Conservation (phyloP, 768 basidiomycete genomes). For the Collybia nuda region DNA sequence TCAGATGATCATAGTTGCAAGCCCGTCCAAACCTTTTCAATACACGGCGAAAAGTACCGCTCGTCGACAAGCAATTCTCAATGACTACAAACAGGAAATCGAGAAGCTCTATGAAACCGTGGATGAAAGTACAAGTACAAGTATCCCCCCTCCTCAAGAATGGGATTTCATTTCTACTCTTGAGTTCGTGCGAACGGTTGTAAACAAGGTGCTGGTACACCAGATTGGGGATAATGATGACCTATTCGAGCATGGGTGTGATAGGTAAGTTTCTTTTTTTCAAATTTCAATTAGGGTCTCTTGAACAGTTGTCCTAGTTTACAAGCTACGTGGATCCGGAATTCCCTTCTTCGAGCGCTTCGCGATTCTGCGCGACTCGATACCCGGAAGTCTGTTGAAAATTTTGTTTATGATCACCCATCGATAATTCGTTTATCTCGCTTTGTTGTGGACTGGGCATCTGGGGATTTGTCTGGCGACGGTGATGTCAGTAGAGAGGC, state of each 20-base stretch:
- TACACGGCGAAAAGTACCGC: constrained; percentile 47
- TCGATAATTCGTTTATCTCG: constrained; percentile 14
- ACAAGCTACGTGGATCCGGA: not conserved
- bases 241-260: constrained; percentile 33
- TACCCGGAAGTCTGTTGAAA: constrained; percentile 18
- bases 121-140: not conserved
- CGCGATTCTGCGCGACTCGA: no score
- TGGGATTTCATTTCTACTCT: constrained; percentile 13
- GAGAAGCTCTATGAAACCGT: constrained; percentile 27
- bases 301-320: constrained; percentile 26
- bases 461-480: no score
- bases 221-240: constrained; percentile 18
- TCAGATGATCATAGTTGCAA: constrained; percentile 49
- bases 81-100: constrained; percentile 39
- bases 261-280: constrained; percentile 27
- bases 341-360: no score
- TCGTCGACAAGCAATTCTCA: constrained; percentile 36
- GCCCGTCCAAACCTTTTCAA: constrained; percentile 37
- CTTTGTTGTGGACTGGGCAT: no score
- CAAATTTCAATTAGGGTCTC: constrained; percentile 35
- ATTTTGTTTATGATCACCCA: constrained; percentile 47
- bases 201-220: constrained; percentile 16
- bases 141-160: constrained; percentile 2
- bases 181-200: constrained; percentile 10
- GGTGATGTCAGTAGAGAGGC: not conserved